Evolutionary conservation across 768 basidiomycete species (phyloP).

Genomic region (Leccinum variicolor): DNA sequence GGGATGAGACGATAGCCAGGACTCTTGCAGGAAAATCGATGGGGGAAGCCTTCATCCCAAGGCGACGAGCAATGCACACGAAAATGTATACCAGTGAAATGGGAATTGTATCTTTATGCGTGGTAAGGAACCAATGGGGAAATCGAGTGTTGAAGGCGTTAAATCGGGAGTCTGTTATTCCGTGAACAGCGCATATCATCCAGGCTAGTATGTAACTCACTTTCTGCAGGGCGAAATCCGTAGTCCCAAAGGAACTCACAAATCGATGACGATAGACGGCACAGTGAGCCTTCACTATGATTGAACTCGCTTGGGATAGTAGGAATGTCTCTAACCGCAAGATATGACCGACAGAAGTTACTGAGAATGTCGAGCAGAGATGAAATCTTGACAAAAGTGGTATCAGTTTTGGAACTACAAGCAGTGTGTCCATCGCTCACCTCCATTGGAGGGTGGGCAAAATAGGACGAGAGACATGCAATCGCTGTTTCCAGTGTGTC

Average conservation of each 20-base stretch:
- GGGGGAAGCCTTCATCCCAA: slow-evolving; percentile 51
- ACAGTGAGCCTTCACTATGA: slow-evolving; percentile 29
- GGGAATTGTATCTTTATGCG: slow-evolving; percentile 50
- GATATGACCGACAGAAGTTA: slow-evolving; percentile 36
- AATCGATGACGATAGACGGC: slow-evolving; percentile 39
- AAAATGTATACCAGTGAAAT: slow-evolving; percentile 61
- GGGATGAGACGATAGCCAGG: slow-evolving; percentile 45
- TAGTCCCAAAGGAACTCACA: slow-evolving; percentile 48
- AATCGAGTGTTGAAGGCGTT: slow-evolving; percentile 50
- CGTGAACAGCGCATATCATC: background rate
- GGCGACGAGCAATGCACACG: slow-evolving; percentile 46
- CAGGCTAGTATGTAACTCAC: slow-evolving; percentile 29
- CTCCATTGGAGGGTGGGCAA: slow-evolving; percentile 40
- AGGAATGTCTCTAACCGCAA: slow-evolving; percentile 28
- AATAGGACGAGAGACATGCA: slow-evolving; percentile 51
- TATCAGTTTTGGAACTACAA: background rate
- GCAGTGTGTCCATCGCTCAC: slow-evolving; percentile 27
- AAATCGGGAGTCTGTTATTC: slow-evolving; percentile 35
- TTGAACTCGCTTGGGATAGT: slow-evolving; percentile 30
- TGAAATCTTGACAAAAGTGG: slow-evolving; percentile 33
- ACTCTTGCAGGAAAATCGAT: slow-evolving; percentile 57
- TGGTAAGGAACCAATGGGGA: slow-evolving; percentile 54
- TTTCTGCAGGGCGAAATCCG: slow-evolving; percentile 43
- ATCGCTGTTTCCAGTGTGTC: slow-evolving; percentile 44
- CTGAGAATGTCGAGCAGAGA: slow-evolving; percentile 39